phyloP scores from a whole-genome alignment of 1,139 yeast genomes.

The Groenewaldozyma auringiensis region DNA sequence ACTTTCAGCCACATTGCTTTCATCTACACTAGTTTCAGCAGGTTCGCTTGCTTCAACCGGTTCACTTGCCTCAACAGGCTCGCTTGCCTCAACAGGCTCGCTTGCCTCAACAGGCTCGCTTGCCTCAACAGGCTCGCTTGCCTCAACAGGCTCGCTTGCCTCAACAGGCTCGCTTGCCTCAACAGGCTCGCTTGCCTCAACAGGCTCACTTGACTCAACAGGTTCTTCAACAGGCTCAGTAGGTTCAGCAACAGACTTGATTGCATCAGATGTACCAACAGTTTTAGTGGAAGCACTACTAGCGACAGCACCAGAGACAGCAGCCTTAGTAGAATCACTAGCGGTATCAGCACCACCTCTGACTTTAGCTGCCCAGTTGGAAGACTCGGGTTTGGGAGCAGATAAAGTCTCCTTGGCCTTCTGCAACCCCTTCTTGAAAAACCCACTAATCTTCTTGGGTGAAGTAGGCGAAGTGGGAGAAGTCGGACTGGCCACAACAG shows the following conservation, averaged over 20 bases:
- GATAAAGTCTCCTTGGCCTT: slow-evolving; percentile 7
- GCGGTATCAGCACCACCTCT: slow-evolving; percentile 1
- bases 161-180: slow-evolving; percentile 4
- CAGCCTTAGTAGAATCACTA: background rate
- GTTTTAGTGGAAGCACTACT: background rate
- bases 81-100: slow-evolving; percentile 4
- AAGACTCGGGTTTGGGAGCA: background rate
- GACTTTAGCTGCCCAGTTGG: background rate
- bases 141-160: background rate
- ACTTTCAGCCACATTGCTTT: slow-evolving; percentile 4
- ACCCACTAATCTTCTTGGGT: slow-evolving; percentile 6
- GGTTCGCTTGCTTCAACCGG: background rate
- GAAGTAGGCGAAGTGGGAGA: slow-evolving; percentile 5
- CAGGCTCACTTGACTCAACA: slow-evolving; percentile 5
- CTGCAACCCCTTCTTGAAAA: slow-evolving; percentile 9
- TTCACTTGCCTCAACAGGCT: slow-evolving; percentile 1
- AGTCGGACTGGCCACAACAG: background rate
- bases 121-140: background rate
- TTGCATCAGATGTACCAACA: background rate
- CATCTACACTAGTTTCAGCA: background rate
- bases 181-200: slow-evolving; percentile 3
- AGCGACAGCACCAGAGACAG: background rate
- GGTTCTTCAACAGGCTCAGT: slow-evolving; percentile 8
- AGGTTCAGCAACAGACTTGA: slow-evolving; percentile 5
- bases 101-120: slow-evolving; percentile 4